Conservation (phyloP, 2,329 filamentous ascomycete species). For the Chrysosporium queenslandicum region DNA sequence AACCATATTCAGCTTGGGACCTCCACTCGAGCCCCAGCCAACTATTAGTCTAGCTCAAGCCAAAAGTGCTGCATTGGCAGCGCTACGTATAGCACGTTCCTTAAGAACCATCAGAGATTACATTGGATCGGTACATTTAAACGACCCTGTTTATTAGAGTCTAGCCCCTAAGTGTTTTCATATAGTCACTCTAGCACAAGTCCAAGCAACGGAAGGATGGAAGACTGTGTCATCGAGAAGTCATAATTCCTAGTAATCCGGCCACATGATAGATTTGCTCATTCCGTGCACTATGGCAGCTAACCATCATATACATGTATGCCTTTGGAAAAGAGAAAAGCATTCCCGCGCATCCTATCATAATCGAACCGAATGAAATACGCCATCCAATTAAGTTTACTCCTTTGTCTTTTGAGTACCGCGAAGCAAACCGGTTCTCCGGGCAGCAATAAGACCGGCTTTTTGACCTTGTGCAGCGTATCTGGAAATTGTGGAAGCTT, state of each 20-base stretch:
- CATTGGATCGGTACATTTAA: too few species aligned
- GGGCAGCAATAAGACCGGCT: constrained; percentile 99
- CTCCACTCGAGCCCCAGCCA: too few species aligned
- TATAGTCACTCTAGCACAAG: too few species aligned
- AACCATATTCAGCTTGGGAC: too few species aligned
- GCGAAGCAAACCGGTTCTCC: constrained; percentile 98
- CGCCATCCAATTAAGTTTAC: constrained; percentile 50
- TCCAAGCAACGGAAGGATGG: not conserved
- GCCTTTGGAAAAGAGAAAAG: constrained; percentile 10
- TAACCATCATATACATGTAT: constrained; percentile 13
- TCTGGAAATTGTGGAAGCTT: constrained; percentile 97
- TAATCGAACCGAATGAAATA: constrained; percentile 27
- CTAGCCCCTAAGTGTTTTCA: too few species aligned
- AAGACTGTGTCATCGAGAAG: not conserved
- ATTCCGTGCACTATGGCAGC: constrained; percentile 11
- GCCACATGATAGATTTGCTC: constrained; percentile 12
- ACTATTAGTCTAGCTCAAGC: too few species aligned
- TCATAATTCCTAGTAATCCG: constrained; percentile 1
- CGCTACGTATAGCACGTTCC: too few species aligned
- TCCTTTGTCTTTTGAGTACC: constrained; percentile 99
- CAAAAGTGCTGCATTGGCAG: too few species aligned
- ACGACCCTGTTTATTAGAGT: too few species aligned
- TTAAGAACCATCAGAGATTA: too few species aligned
- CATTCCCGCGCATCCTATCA: constrained; percentile 14
- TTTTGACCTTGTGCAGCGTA: constrained; percentile 98